These are phyloP conservation scores for Cytospora paraplurivora DNA, from an alignment of 2,329 filamentous ascomycete species.

Conservation along the genomic window DNA sequence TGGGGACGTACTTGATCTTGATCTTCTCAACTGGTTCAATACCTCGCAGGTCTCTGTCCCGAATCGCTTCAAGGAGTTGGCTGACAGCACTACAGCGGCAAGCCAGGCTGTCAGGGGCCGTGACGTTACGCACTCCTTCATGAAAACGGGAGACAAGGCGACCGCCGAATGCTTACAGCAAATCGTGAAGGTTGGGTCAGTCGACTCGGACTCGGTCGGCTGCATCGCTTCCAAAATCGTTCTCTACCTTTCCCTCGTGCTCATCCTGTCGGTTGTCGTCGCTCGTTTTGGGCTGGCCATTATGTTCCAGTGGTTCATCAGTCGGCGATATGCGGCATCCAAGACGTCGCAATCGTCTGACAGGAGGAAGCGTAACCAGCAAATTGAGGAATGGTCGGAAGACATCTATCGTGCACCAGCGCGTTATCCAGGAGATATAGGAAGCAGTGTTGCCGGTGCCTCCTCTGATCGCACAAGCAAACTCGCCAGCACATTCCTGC, in stretches of 20 bases:
- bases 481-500: constrained; percentile 80
- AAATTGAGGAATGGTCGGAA: constrained; percentile 97
- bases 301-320: constrained; percentile 95
- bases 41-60: constrained; percentile 75
- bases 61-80: constrained; percentile 75
- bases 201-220: constrained; percentile 94
- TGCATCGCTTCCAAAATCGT: constrained; percentile 98
- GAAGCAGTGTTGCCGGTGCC: constrained; percentile 60
- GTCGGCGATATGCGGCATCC: constrained; percentile 77
- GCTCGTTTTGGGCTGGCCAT: constrained; percentile 88
- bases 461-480: constrained; percentile 74
- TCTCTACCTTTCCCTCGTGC: constrained; percentile 86
- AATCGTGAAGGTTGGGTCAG: constrained; percentile 92
- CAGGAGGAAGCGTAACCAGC: constrained; percentile 80
- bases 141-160: constrained; percentile 75
- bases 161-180: constrained; percentile 86
- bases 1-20: constrained; percentile 86
- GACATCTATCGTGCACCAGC: constrained; percentile 94
- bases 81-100: constrained; percentile 61
- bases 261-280: constrained; percentile 87
- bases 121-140: constrained; percentile 87
- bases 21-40: constrained; percentile 91
- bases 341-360: constrained; percentile 84
- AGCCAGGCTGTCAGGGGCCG: constrained; percentile 73
- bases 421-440: constrained; percentile 74